These are phyloP conservation scores for Puccinia sorghi DNA, from an alignment of 1,284 basidiomycete genomes.

Conservation along the genomic window DNA sequence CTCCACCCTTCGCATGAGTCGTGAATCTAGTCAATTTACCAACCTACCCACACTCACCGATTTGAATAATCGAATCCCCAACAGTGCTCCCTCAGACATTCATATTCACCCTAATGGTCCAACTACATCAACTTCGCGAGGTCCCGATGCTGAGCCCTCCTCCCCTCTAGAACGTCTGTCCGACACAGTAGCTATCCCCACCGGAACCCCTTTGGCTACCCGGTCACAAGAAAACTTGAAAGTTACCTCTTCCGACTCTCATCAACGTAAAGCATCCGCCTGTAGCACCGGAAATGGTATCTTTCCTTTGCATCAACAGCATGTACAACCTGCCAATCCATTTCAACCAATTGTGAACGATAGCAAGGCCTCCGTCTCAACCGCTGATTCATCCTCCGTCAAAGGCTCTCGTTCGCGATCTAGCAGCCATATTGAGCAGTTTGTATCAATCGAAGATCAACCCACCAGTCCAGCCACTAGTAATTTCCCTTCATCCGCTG, in stretches of 20 bases:
- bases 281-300: conserved; percentile 48
- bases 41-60: conserved; percentile 32
- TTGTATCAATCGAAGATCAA: conserved; percentile 22
- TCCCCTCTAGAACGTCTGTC: conserved; percentile 7
- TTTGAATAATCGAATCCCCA: conserved; percentile 16
- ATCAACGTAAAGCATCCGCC: conserved; percentile 25
- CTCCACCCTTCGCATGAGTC: conserved; percentile 40
- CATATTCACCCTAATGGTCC: not conserved
- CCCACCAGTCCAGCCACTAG: conserved; percentile 44
- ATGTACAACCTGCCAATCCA: conserved; percentile 5
- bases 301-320: conserved; percentile 40
- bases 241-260: conserved; percentile 12
- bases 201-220: conserved; percentile 10
- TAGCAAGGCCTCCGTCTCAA: conserved; percentile 30
- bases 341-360: not conserved
- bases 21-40: conserved; percentile 41
- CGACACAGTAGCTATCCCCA: conserved; percentile 4
- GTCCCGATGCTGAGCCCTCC: not conserved
- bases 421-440: conserved; percentile 24
- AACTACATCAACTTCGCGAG: not conserved
- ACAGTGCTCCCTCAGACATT: conserved; percentile 21
- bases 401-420: conserved; percentile 40
- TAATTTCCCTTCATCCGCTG: conserved; percentile 36
- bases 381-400: conserved; percentile 40
- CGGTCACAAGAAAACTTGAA: conserved; percentile 3